phyloP scores from a whole-genome alignment of 2,329 filamentous ascomycete species.

The Endothia cerciana region DNA sequence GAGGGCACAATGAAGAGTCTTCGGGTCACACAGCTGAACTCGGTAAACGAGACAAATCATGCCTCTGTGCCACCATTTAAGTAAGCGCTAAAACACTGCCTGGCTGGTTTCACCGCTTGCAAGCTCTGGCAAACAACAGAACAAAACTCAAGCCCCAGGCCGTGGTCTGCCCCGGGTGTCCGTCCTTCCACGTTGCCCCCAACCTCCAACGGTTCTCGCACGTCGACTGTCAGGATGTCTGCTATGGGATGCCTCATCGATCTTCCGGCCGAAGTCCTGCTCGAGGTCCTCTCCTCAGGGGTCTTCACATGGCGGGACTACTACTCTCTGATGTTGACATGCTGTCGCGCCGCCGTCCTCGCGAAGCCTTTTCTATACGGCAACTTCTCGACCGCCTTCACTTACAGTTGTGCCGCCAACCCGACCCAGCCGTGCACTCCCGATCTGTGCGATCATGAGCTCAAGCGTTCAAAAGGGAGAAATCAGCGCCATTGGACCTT shows the following conservation, averaged over 20 bases:
- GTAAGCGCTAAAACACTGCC: too few relatives aligned
- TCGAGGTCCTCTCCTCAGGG: background rate
- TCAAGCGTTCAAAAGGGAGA: background rate
- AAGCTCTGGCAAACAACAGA: too few relatives aligned
- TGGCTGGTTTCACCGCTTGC: too few relatives aligned
- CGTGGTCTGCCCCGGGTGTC: too few relatives aligned
- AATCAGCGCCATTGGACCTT: background rate
- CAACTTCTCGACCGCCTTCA: background rate
- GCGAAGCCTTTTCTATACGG: background rate
- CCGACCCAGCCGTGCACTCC: background rate
- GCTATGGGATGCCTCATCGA: background rate
- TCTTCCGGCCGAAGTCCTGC: background rate
- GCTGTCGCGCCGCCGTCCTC: background rate
- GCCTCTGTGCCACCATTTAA: too few relatives aligned
- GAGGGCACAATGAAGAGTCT: too few relatives aligned
- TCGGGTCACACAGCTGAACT: too few relatives aligned
- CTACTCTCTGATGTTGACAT: background rate
- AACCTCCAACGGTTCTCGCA: background rate
- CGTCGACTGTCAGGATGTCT: background rate
- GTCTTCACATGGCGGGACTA: background rate
- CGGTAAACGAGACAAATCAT: too few relatives aligned
- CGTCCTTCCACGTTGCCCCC: too few relatives aligned
- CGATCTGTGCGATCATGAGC: background rate
- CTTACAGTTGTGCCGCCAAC: background rate
- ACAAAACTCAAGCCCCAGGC: too few relatives aligned